Evolutionary conservation across 2,329 filamentous ascomycete genomes (phyloP), one percentile per base, ranked within the genome.

Genomic region (Microdochium paspali): DNA sequence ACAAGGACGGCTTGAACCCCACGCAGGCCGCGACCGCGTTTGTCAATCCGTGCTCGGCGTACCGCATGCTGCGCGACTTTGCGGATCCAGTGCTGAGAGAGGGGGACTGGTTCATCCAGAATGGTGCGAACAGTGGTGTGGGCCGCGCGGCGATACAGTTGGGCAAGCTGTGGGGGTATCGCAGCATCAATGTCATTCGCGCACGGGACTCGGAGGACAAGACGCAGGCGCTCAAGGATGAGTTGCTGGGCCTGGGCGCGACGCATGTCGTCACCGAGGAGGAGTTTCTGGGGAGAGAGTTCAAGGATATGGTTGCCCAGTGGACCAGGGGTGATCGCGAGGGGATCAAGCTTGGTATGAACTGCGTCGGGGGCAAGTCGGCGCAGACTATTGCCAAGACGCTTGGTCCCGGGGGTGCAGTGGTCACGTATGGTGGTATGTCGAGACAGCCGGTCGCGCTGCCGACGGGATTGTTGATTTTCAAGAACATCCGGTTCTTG

Each of bases 381-480:
- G 89, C 90, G 3, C 84, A 85, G 24, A 77, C 83, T 1, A 72
- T 98, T 60, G 85, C 90, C 5, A 87, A 90, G 58, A 76, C 79
- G 6, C 74, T 98, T 3, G 74, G 77, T 4, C 70, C 80, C 0
- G 78, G 80, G 21, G 86, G 79, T 1, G 83, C 85, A 48, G 73
- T 97, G 65, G 89, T 98, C 23, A 95, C 91, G 4, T 98, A 98
- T 62, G 93, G 93, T 24, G 91, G 87, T 45, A 98, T 98, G 93
- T 82, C 87, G 28, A 87, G 86, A 63, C 84, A 95, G 69, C 90
- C 91, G 0, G 77, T 96, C 24, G 74, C 77, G 6, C 68, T 97
- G 51, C 89, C 91, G 0, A 86, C 90, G 1, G 87, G 86, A 0
- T 72, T 94, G 55, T 72, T 97, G 50, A 98, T 98, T 57, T 98